Conservation (phyloP, 2,329 filamentous ascomycete species). For the Pseudocercospora musae region DNA sequence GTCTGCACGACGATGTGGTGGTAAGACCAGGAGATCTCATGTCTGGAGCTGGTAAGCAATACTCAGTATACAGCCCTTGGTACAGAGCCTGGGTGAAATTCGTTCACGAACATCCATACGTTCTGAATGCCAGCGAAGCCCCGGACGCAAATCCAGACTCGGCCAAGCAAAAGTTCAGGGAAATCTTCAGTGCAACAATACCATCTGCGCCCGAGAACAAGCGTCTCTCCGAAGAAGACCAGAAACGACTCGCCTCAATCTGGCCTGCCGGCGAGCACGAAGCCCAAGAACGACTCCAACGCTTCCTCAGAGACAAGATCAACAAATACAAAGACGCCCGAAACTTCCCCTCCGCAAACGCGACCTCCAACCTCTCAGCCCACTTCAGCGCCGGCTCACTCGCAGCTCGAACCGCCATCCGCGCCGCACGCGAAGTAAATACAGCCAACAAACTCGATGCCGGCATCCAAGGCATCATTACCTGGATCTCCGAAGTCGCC, state of each 20-base stretch:
- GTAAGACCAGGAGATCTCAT: constrained; percentile 68
- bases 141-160: constrained; percentile 55
- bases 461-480: constrained; percentile 62
- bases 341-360: constrained; percentile 61
- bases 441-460: constrained; percentile 62
- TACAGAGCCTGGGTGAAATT: constrained; percentile 72
- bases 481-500: constrained; percentile 79
- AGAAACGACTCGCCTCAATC: constrained; percentile 53
- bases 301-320: constrained; percentile 65
- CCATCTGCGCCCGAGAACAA: constrained; percentile 65
- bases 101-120: constrained; percentile 64
- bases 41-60: constrained; percentile 70
- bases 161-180: constrained; percentile 48
- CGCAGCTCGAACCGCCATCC: constrained; percentile 64
- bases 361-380: constrained; percentile 68
- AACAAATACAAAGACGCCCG: constrained; percentile 60
- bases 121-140: constrained; percentile 60
- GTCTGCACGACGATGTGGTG: constrained; percentile 77
- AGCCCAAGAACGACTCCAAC: constrained; percentile 60
- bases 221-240: constrained; percentile 56
- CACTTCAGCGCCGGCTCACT: constrained; percentile 69
- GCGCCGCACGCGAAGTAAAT: constrained; percentile 61
- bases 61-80: constrained; percentile 83
- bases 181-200: constrained; percentile 59
- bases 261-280: constrained; percentile 78